phyloP scores from a whole-genome alignment of 768 basidiomycete genomes.

The Auriscalpium microsporum region DNA sequence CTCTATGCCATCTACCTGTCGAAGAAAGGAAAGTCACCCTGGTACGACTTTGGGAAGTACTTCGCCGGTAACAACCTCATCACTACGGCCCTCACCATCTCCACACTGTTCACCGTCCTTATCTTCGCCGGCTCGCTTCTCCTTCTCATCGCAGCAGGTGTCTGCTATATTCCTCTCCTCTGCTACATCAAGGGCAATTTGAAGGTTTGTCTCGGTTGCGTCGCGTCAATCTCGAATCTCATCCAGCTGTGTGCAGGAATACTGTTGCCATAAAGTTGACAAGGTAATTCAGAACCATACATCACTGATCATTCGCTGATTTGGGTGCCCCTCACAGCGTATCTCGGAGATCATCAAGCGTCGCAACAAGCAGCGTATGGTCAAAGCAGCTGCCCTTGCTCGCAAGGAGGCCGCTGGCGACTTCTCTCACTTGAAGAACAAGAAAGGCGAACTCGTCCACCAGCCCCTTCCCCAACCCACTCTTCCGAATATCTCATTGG shows the following conservation, averaged over 20 bases:
- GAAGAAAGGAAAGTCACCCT: conserved; percentile 39
- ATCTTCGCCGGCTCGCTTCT: conserved; percentile 82
- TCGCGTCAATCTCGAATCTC: too few species aligned
- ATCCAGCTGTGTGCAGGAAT: conserved; percentile 50
- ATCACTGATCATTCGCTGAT: not conserved
- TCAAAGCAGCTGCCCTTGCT: conserved; percentile 71
- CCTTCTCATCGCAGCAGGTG: conserved; percentile 72
- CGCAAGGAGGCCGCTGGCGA: conserved; percentile 90
- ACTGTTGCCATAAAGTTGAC: conserved; percentile 97
- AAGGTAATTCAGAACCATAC: conserved; percentile 46
- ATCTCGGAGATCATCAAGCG: conserved; percentile 91
- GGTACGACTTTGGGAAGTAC: conserved; percentile 71
- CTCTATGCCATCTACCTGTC: conserved; percentile 83
- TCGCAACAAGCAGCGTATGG: conserved; percentile 77
- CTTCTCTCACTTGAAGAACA: conserved; percentile 85
- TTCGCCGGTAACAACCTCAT: conserved; percentile 60
- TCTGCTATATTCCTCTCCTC: conserved; percentile 90
- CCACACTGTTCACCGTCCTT: conserved; percentile 84
- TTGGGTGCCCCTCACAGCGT: conserved; percentile 41
- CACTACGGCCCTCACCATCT: conserved; percentile 77
- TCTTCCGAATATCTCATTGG: conserved; percentile 82
- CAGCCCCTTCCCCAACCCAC: conserved; percentile 89
- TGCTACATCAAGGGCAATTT: conserved; percentile 95
- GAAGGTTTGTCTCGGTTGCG: conserved; percentile 46
- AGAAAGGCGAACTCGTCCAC: conserved; percentile 78